phyloP scores from a whole-genome alignment of 2,329 filamentous ascomycete species.

The Alternaria gansuensis region DNA sequence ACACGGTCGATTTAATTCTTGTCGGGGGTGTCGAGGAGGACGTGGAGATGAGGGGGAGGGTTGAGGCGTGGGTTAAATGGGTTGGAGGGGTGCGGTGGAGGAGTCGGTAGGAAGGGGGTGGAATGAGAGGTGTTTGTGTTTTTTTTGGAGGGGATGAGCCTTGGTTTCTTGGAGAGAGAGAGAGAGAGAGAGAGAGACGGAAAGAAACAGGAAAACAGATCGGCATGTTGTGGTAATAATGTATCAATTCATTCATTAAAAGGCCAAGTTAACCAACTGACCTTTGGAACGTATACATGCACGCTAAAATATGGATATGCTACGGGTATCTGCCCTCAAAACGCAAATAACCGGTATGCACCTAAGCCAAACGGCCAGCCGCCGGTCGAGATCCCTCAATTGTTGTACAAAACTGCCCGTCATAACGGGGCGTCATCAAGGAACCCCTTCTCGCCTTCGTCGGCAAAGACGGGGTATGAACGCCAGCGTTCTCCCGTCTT shows the following conservation, averaged over 20 bases:
- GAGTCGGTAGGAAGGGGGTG: conserved; percentile 53
- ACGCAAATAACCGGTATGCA: conserved; percentile 5
- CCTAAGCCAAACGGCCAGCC: neutral
- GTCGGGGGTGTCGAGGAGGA: conserved; percentile 76
- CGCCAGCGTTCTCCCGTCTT: conserved; percentile 11
- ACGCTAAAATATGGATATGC: conserved; percentile 7
- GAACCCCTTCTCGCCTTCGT: conserved; percentile 26
- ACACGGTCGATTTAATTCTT: conserved; percentile 75
- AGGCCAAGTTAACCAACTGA: conserved; percentile 3
- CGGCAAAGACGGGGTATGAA: conserved; percentile 20
- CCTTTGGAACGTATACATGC: conserved; percentile 1
- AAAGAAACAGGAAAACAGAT: neutral
- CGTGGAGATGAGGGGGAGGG: conserved; percentile 71
- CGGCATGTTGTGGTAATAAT: neutral
- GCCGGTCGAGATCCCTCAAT: neutral
- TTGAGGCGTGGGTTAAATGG: conserved; percentile 76
- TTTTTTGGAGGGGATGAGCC: neutral
- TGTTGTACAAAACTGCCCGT: neutral
- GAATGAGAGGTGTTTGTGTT: neutral
- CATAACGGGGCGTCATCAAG: conserved; percentile 22
- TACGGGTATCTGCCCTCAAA: conserved; percentile 8
- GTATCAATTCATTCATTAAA: conserved; percentile 1
- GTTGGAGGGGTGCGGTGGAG: conserved; percentile 79
- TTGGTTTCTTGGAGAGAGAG: neutral
- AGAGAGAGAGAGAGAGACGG: neutral